These are phyloP conservation scores for Xylaria intraflava DNA, from an alignment of 495 filamentous ascomycete genomes.

Conservation along the genomic window DNA sequence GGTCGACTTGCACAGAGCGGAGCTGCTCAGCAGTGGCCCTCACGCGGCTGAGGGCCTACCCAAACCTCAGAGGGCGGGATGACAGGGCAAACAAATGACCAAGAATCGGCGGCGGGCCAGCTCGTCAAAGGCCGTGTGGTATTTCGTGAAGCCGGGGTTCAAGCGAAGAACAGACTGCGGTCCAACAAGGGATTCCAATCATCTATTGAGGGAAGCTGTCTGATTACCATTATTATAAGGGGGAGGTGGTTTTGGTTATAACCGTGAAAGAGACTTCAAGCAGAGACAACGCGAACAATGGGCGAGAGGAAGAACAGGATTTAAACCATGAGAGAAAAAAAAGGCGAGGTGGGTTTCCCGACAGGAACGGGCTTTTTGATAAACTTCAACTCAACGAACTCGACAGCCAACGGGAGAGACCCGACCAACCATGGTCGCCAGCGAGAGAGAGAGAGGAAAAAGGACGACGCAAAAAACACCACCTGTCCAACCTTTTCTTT, in stretches of 20 bases:
- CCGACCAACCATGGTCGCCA: conserved; percentile 4
- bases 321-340: not conserved
- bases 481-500: not conserved
- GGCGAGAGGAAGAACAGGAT: not conserved
- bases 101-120: not conserved
- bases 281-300: not conserved
- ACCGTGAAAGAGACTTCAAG: not conserved
- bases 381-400: too few species aligned
- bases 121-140: not conserved
- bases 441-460: not conserved
- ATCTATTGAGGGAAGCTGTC: not conserved
- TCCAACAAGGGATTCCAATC: not conserved
- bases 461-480: not conserved
- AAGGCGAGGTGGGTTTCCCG: not conserved
- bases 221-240: conserved; percentile 5
- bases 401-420: conserved; percentile 2
- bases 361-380: too few species aligned
- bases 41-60: not conserved
- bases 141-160: not conserved
- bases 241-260: too few species aligned
- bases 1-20: not conserved
- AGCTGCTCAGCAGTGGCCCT: not conserved
- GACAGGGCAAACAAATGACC: conserved; percentile 1
- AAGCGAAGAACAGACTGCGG: not conserved
- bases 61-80: not conserved